A percentile compares a stretch with the other conserved stretches of the same genome.
Conservation (phyloP, 192 early-diverging fungal species). For the Geranomyces michiganensis region DNA sequence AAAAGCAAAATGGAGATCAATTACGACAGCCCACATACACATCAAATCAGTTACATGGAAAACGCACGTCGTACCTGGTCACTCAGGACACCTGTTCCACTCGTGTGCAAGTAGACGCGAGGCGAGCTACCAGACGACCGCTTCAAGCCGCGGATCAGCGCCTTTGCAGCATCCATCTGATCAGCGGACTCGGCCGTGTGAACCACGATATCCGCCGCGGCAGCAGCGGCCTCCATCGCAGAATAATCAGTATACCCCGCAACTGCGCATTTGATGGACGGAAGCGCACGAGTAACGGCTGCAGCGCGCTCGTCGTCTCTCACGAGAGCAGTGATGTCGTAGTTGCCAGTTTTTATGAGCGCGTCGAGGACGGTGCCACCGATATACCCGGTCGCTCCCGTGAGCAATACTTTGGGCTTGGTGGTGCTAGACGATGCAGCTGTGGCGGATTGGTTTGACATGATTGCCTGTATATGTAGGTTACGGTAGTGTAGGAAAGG, state of each 20-base stretch:
- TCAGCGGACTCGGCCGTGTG: conserved; percentile 43
- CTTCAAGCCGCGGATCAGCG: conserved; percentile 33
- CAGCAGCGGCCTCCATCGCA: background rate
- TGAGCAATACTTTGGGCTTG: conserved; percentile 17
- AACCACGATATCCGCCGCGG: conserved; percentile 33
- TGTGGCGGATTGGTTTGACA: too few relatives aligned
- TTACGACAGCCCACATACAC: too few relatives aligned
- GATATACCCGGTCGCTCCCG: conserved; percentile 40
- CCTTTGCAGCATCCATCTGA: conserved; percentile 31
- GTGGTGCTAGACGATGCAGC: too few relatives aligned
- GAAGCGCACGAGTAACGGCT: background rate
- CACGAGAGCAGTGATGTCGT: conserved; percentile 29
- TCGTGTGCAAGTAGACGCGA: conserved; percentile 27
- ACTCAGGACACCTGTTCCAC: conserved; percentile 41
- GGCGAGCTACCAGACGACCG: background rate
- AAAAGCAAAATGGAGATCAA: too few relatives aligned
- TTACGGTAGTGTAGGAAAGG: too few relatives aligned
- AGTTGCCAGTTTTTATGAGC: background rate
- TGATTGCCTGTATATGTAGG: too few relatives aligned
- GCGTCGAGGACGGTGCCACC: conserved; percentile 35
- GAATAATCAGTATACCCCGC: conserved; percentile 3
- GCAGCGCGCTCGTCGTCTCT: conserved; percentile 4
- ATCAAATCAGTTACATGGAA: too few relatives aligned
- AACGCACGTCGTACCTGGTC: conserved; percentile 27
- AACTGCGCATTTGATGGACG: background rate